Base-by-base conservation (phyloP, 2,329 filamentous ascomycete genomes). In the Nannizzia gypsea region DNA sequence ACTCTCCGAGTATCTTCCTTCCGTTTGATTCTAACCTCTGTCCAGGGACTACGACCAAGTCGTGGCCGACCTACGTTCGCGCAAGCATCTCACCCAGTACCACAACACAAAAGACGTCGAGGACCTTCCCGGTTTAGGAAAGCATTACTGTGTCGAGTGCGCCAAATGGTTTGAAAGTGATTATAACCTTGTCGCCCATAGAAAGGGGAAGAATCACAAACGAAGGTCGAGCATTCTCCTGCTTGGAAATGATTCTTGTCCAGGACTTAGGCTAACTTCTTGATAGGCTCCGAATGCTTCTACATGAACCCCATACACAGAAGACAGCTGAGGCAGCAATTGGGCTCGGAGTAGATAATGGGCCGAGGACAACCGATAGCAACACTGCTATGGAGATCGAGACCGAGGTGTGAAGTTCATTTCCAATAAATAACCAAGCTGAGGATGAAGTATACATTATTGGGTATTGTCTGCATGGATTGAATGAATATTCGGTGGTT, bases 131-230 rank as follows among this genome's bases (percentile, higher is more conserved):
- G 92, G 85, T 0, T 79, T 96, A 56, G 93, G 93, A 26, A 81
- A 84, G 67, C 86, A 86, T 72, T 97, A 96, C 74, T 99, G 93
- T 73, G 80, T 87, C 15, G 88, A 96, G 74, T 99, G 93, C 73
- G 87, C 93, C 64, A 97, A 95, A 77, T 97, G 89, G 87, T 97
- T 95, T 72, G 92, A 97, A 73, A 87, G 85, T 56, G 88, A 93
- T 65, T 74, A 81, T 67, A 95, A 89, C 67, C 77, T 95, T 61
- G 78, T 81, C 38, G 80, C 83, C 28, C 93, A 99, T 75, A 80
- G 80, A 60, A 89, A 87, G 73, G 90, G 89, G 67, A 99, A 96
- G 77, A 89, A 89, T 64, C 93, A 99, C 76, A 96, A 91, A 82
- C 84, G 90, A 78, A 87, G 88, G 89, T 90, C 70, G 57, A 70